A percentile compares a stretch with the other conserved stretches of the same genome.
phyloP scores from a whole-genome alignment of 2,329 filamentous ascomycete genomes.

The Talaromyces albobiverticillius region DNA sequence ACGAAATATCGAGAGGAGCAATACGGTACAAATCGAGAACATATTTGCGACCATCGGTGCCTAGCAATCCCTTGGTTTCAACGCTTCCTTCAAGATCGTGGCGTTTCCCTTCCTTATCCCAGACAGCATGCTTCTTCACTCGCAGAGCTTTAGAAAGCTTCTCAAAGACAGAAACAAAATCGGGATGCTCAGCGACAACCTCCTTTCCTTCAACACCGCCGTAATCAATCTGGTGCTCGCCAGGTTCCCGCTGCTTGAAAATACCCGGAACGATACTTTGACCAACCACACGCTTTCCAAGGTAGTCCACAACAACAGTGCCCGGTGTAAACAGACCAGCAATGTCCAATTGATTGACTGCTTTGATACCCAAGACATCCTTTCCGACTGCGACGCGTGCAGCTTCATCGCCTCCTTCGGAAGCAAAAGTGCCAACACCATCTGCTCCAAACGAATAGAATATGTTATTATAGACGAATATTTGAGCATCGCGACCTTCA shows the following conservation, averaged over 20 bases:
- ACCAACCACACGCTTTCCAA: slow-evolving; percentile 93
- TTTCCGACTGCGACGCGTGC: slow-evolving; percentile 94
- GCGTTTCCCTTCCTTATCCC: slow-evolving; percentile 91
- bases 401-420: slow-evolving; percentile 93
- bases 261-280: slow-evolving; percentile 98
- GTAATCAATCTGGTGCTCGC: slow-evolving; percentile 98
- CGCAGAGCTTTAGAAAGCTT: slow-evolving; percentile 87
- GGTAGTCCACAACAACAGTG: slow-evolving; percentile 93
- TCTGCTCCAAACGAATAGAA: slow-evolving; percentile 99
- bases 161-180: slow-evolving; percentile 78
- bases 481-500: slow-evolving; percentile 87
- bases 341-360: slow-evolving; percentile 96
- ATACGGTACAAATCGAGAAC: slow-evolving; percentile 95
- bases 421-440: slow-evolving; percentile 94
- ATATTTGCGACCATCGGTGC: slow-evolving; percentile 94
- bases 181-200: slow-evolving; percentile 83
- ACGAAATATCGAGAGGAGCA: slow-evolving; percentile 83
- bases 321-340: slow-evolving; percentile 91
- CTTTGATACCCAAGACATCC: slow-evolving; percentile 88
- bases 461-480: slow-evolving; percentile 99
- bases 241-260: slow-evolving; percentile 96
- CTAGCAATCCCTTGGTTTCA: slow-evolving; percentile 95
- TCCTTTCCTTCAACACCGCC: slow-evolving; percentile 97
- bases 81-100: slow-evolving; percentile 94
- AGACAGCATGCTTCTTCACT: slow-evolving; percentile 92